A percentile compares a stretch with the other conserved stretches of the same genome.
Evolutionary conservation across 208 protist genomes (phyloP).

Genomic region (Trypanosoma lewisi): DNA sequence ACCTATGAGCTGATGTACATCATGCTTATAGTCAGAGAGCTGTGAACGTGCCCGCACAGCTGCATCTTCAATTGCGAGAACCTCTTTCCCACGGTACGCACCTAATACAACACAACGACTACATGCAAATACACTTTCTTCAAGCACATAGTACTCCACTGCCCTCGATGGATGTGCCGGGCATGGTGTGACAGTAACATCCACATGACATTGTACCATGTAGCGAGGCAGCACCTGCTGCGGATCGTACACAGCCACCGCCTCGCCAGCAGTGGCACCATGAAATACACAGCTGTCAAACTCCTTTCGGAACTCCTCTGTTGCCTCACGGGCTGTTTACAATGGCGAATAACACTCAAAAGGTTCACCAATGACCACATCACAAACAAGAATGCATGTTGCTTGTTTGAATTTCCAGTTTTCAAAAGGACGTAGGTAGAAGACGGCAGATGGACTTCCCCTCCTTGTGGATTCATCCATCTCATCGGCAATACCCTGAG

Average conservation of each 20-base stretch:
- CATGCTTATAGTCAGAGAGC: constrained; percentile 47
- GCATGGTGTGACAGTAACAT: constrained; percentile 55
- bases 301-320: constrained; percentile 27
- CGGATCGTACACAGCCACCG: constrained; percentile 47
- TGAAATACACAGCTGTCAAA: constrained; percentile 65
- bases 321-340: constrained; percentile 29
- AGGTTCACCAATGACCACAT: constrained; percentile 55
- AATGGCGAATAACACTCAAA: constrained; percentile 25
- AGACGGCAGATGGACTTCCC: constrained; percentile 28
- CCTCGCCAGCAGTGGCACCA: constrained; percentile 32
- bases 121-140: constrained; percentile 60
- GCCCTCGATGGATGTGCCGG: constrained; percentile 49
- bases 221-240: constrained; percentile 63
- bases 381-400: constrained; percentile 62
- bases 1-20: constrained; percentile 34
- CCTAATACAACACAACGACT: constrained; percentile 71
- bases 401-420: constrained; percentile 31
- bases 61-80: constrained; percentile 59
- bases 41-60: constrained; percentile 45
- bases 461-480: background rate
- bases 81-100: constrained; percentile 45
- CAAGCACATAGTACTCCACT: constrained; percentile 75
- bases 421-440: constrained; percentile 56
- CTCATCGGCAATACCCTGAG: constrained; percentile 28
- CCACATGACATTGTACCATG: constrained; percentile 60